Percentiles rank a stretch among this genome's conserved stretches.
phyloP scores from a whole-genome alignment of 1,284 basidiomycete genomes.

The Polyporus tsugae region DNA sequence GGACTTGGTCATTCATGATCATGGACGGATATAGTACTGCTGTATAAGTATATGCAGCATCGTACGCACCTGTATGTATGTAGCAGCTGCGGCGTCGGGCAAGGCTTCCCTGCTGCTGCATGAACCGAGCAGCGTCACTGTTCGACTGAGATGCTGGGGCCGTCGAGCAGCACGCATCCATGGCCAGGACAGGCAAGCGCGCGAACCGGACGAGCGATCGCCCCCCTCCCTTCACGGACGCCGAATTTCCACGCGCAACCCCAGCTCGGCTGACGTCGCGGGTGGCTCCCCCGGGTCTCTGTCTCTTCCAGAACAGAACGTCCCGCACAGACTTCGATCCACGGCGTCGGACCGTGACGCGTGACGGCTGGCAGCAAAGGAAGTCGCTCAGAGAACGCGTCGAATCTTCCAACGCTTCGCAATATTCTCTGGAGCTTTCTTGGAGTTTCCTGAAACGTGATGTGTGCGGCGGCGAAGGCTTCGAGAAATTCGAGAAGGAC shows the following conservation, averaged over 20 bases:
- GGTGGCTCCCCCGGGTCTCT: not conserved
- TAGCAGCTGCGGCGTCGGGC: not conserved
- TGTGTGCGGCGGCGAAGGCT: slow-evolving; percentile 6
- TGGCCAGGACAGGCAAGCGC: not conserved
- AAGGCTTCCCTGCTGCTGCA: not conserved
- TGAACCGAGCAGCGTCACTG: not conserved
- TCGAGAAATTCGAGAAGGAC: slow-evolving; percentile 19
- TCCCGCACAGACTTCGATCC: not conserved
- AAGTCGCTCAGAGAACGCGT: not conserved
- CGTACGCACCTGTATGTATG: not conserved
- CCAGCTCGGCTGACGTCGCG: not conserved
- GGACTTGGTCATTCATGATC: not conserved
- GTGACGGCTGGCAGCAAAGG: slow-evolving; percentile 1
- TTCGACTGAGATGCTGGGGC: not conserved
- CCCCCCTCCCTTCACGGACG: not conserved
- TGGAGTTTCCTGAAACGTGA: slow-evolving; percentile 19
- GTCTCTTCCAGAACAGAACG: slow-evolving; percentile 8
- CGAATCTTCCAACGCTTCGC: not conserved
- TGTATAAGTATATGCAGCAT: not conserved
- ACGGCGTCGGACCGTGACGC: slow-evolving; percentile 1
- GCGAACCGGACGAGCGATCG: not conserved
- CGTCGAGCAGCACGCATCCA: not conserved
- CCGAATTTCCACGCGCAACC: not conserved
- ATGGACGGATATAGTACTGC: not conserved
- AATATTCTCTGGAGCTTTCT: not conserved